These are phyloP conservation scores for Tanacetum coccineum DNA, from an alignment of 129 eudicot genomes.

Conservation along the genomic window DNA sequence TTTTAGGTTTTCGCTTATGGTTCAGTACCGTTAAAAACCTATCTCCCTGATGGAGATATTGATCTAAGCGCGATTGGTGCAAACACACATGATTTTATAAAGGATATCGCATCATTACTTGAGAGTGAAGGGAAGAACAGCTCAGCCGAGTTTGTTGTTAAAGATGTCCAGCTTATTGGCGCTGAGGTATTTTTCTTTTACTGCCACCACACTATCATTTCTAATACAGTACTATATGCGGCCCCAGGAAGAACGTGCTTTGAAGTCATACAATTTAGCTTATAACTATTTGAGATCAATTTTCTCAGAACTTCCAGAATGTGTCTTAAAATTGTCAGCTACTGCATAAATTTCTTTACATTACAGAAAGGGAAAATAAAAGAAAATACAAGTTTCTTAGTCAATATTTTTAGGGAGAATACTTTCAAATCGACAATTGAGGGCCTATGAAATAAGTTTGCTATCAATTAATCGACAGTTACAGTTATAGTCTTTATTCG, in stretches of 20 bases:
- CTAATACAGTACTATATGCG: neutral
- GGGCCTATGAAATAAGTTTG: neutral
- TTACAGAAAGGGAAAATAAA: too few relatives aligned
- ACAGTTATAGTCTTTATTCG: neutral
- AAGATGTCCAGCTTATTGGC: conserved; percentile 75
- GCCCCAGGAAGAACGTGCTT: neutral
- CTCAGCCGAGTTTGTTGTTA: conserved; percentile 57
- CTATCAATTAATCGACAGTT: neutral
- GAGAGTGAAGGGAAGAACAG: conserved; percentile 54
- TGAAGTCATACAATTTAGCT: neutral
- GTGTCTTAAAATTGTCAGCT: neutral
- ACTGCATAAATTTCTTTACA: neutral
- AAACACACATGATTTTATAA: conserved; percentile 54
- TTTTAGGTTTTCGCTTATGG: conserved; percentile 85
- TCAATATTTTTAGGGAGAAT: too few relatives aligned
- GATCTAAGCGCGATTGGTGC: conserved; percentile 78
- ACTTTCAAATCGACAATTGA: neutral
- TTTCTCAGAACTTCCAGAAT: neutral
- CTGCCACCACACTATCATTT: neutral
- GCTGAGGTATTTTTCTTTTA: conserved; percentile 66
- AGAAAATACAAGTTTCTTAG: too few relatives aligned
- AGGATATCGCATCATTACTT: conserved; percentile 55
- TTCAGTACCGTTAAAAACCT: conserved; percentile 89
- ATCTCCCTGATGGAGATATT: conserved; percentile 98
- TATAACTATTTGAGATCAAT: neutral